Conservation (phyloP, 805 yeast genomes). For the Yarrowia sp. region DNA sequence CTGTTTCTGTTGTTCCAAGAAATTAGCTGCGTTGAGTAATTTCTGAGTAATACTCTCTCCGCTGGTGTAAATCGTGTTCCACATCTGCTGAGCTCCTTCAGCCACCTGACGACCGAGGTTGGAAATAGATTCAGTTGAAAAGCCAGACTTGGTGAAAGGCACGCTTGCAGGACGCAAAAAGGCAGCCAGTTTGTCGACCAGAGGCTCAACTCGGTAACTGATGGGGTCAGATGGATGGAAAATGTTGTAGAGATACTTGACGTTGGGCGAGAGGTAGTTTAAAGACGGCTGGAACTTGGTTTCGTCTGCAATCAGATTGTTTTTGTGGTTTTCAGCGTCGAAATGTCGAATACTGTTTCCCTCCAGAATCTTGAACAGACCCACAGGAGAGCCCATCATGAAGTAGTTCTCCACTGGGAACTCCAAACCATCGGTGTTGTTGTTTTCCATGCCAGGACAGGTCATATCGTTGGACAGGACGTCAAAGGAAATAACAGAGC, state of each 20-base stretch:
- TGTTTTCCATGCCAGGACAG: constrained; percentile 42
- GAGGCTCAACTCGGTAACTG: constrained; percentile 85
- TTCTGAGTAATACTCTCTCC: constrained; percentile 17
- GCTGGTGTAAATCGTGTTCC: constrained; percentile 21
- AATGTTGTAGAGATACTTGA: constrained; percentile 66
- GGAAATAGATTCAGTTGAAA: constrained; percentile 37
- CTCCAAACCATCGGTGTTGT: constrained; percentile 42
- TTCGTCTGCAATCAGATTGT: constrained; percentile 27
- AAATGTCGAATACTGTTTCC: constrained; percentile 50
- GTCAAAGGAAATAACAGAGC: constrained; percentile 81
- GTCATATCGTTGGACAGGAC: constrained; percentile 44
- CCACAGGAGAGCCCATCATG: constrained; percentile 87
- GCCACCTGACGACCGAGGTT: constrained; percentile 21
- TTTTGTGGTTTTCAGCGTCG: not conserved
- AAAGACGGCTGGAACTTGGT: not conserved
- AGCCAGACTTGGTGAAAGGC: constrained; percentile 48
- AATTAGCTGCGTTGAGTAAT: not conserved
- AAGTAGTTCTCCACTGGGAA: constrained; percentile 75
- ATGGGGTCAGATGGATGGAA: constrained; percentile 92
- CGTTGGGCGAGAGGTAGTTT: constrained; percentile 36
- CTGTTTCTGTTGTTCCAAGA: not conserved
- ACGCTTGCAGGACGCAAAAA: constrained; percentile 53
- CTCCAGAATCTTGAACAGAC: constrained; percentile 74
- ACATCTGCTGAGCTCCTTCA: constrained; percentile 16
- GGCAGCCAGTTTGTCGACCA: constrained; percentile 51